Percentiles rank a stretch among this genome's conserved stretches.
Evolutionary conservation across 495 filamentous ascomycete genomes (phyloP).

Genomic region (Trichoderma orchidacearum): DNA sequence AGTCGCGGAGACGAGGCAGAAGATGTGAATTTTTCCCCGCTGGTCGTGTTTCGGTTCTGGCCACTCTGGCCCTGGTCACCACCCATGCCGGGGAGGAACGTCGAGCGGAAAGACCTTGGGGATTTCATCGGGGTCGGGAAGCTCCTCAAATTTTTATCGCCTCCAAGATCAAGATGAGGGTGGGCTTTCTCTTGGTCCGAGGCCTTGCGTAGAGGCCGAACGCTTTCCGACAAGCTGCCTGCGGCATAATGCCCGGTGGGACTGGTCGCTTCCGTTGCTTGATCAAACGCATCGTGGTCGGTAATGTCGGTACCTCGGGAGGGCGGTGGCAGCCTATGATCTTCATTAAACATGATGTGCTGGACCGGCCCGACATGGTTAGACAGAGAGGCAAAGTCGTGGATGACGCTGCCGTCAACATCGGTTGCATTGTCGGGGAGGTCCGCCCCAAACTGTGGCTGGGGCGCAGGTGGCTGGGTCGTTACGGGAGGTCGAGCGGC

Average conservation of each 20-base stretch:
- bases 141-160: slow-evolving; percentile 32
- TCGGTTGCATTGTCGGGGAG: slow-evolving; percentile 20
- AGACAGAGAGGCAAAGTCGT: background rate
- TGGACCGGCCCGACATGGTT: slow-evolving; percentile 48
- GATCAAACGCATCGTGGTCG: slow-evolving; percentile 42
- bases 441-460: slow-evolving; percentile 9
- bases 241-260: slow-evolving; percentile 52
- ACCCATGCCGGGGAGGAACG: slow-evolving; percentile 33
- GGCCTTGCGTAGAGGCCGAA: slow-evolving; percentile 43
- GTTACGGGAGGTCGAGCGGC: slow-evolving; percentile 21
- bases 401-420: slow-evolving; percentile 12
- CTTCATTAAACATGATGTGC: background rate
- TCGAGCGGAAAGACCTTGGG: slow-evolving; percentile 58
- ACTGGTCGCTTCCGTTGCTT: slow-evolving; percentile 60
- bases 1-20: slow-evolving; percentile 59
- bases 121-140: slow-evolving; percentile 47
- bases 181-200: slow-evolving; percentile 26
- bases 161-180: slow-evolving; percentile 41
- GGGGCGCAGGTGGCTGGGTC: slow-evolving; percentile 18
- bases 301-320: slow-evolving; percentile 73
- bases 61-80: slow-evolving; percentile 29
- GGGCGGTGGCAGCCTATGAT: slow-evolving; percentile 31
- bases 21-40: slow-evolving; percentile 66
- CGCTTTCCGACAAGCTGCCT: slow-evolving; percentile 59
- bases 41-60: slow-evolving; percentile 37